Evolutionary conservation across 2,329 filamentous ascomycete species (phyloP).

Genomic region (Penicillium fuscoglaucum): DNA sequence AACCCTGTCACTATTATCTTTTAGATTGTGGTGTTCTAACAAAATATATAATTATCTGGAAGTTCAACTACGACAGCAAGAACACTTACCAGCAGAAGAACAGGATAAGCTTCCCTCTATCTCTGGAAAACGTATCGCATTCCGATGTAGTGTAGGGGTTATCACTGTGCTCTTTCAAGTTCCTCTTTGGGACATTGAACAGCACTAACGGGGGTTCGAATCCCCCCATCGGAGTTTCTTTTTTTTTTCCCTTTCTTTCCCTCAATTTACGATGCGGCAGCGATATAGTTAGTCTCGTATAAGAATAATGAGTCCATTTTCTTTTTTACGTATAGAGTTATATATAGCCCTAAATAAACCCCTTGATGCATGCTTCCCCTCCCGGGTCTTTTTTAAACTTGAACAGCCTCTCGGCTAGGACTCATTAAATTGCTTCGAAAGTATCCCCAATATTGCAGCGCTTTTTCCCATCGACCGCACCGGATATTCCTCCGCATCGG

Average conservation of each 20-base stretch:
- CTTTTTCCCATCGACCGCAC: background rate
- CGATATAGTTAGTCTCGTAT: background rate
- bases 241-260: background rate
- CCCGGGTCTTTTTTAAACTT: background rate
- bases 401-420: background rate
- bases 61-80: no score
- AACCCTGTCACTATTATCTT: no score
- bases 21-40: no score
- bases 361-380: no score
- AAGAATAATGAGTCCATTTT: background rate
- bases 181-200: background rate
- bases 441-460: background rate
- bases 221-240: constrained; percentile 8
- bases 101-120: no score
- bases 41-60: no score
- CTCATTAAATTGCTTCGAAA: no score
- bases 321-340: no score
- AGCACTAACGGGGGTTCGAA: constrained; percentile 9
- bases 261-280: no score
- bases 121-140: no score
- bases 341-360: background rate
- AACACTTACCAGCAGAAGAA: accelerated
- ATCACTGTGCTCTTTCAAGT: constrained; percentile 8
- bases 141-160: constrained; percentile 11
- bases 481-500: background rate